phyloP scores from a whole-genome alignment of 345 rosid genomes.

The Eutrema heterophyllum region DNA sequence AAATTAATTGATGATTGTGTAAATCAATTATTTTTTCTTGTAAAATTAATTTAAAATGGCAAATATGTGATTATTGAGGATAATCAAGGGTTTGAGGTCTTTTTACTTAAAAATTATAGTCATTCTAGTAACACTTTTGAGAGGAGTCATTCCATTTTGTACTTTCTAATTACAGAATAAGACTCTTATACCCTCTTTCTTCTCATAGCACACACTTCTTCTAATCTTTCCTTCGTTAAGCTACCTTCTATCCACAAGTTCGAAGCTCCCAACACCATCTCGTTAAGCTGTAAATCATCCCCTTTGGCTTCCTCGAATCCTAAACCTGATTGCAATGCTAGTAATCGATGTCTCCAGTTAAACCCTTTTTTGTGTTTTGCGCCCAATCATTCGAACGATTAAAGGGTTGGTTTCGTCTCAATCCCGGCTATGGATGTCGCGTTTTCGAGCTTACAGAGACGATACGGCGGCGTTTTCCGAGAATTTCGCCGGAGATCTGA shows the following conservation, averaged over 20 bases:
- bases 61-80: no score
- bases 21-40: no score
- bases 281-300: conserved; percentile 26
- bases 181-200: no score
- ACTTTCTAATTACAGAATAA: no score
- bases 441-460: conserved; percentile 34
- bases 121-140: no score
- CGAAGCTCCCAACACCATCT: conserved; percentile 27
- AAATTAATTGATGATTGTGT: no score
- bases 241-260: conserved; percentile 24
- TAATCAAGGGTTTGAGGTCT: no score
- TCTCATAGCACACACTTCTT: no score
- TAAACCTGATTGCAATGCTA: not conserved
- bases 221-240: conserved; percentile 30
- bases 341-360: not conserved
- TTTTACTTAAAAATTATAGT: no score
- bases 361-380: conserved; percentile 38
- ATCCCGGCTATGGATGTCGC: conserved; percentile 46
- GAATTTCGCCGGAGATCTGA: conserved; percentile 25
- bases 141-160: no score
- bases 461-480: conserved; percentile 38
- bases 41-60: no score
- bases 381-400: conserved; percentile 40
- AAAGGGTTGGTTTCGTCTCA: conserved; percentile 44
- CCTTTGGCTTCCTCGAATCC: conserved; percentile 32